Evolutionary conservation across 768 basidiomycete species (phyloP).

Genomic region (Clavaria fumosa): DNA sequence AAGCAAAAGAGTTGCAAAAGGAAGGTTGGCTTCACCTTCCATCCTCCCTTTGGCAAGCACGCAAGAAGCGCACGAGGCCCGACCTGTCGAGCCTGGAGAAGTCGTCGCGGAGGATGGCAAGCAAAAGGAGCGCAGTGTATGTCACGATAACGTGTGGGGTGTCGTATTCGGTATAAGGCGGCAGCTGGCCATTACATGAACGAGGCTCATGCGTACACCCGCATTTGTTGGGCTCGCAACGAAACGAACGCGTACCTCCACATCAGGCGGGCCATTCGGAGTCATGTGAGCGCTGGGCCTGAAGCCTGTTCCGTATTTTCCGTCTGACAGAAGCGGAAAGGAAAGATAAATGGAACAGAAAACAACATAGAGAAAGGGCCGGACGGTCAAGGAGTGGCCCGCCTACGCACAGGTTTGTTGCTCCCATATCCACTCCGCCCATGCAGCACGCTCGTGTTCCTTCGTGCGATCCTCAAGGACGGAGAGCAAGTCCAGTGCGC

Average conservation of each 20-base stretch:
- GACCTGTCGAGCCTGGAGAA: slow-evolving; percentile 52
- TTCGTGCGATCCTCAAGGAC: slow-evolving; percentile 30
- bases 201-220: too few relatives aligned
- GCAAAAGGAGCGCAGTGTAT: slow-evolving; percentile 74
- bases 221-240: not conserved
- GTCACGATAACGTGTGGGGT: slow-evolving; percentile 84
- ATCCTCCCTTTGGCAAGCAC: slow-evolving; percentile 57
- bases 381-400: too few relatives aligned
- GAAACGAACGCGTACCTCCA: slow-evolving; percentile 8
- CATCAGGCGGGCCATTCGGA: slow-evolving; percentile 9
- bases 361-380: too few relatives aligned
- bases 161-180: slow-evolving; percentile 41
- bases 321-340: slow-evolving; percentile 26
- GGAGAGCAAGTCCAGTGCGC: slow-evolving; percentile 65
- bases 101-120: slow-evolving; percentile 80
- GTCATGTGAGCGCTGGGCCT: slow-evolving; percentile 64
- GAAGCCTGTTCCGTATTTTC: slow-evolving; percentile 52
- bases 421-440: slow-evolving; percentile 81
- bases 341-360: too few relatives aligned
- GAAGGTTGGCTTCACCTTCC: slow-evolving; percentile 82
- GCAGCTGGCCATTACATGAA: too few relatives aligned
- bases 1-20: slow-evolving; percentile 1
- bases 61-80: slow-evolving; percentile 53
- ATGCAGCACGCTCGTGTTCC: slow-evolving; percentile 38
- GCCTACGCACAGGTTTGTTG: slow-evolving; percentile 48